Evolutionary conservation across 768 basidiomycete genomes (phyloP).

Genomic region (Nidularia pulvinata): DNA sequence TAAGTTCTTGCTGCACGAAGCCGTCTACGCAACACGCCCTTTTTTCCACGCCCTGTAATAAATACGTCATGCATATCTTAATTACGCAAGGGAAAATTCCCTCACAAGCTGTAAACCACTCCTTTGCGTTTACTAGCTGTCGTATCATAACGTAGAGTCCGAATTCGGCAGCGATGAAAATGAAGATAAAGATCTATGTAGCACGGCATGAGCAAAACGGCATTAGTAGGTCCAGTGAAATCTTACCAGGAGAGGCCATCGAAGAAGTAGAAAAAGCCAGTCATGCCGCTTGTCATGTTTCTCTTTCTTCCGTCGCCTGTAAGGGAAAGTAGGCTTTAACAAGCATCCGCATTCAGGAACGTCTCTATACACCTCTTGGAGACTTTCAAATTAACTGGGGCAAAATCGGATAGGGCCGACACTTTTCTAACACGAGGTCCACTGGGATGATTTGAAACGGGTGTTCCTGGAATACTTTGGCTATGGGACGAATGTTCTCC

Average conservation of each 20-base stretch:
- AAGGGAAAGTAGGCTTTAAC: background rate
- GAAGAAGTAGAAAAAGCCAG: slow-evolving; percentile 72
- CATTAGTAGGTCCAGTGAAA: background rate
- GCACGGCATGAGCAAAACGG: background rate
- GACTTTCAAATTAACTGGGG: slow-evolving; percentile 86
- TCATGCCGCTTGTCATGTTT: slow-evolving; percentile 57
- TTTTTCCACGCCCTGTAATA: slow-evolving; percentile 77
- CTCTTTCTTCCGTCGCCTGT: slow-evolving; percentile 29
- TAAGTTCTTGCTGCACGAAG: slow-evolving; percentile 78
- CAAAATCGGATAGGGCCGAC: slow-evolving; percentile 84
- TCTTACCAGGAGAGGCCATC: slow-evolving; percentile 86
- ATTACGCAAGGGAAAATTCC: slow-evolving; percentile 10
- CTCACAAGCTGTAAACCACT: slow-evolving; percentile 89
- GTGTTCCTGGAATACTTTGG: slow-evolving; percentile 37
- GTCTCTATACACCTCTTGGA: slow-evolving; percentile 49
- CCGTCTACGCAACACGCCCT: slow-evolving; percentile 73
- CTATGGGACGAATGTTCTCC: slow-evolving; percentile 31
- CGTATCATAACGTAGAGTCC: slow-evolving; percentile 84
- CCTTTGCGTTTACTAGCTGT: slow-evolving; percentile 93
- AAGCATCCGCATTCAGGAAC: background rate
- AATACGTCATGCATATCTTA: background rate
- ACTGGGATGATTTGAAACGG: slow-evolving; percentile 12
- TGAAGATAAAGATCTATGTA: slow-evolving; percentile 73
- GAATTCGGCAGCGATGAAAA: slow-evolving; percentile 85
- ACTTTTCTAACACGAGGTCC: slow-evolving; percentile 70